phyloP scores from a whole-genome alignment of 352 stramenopile species.

The Phytophthora tentaculata region DNA sequence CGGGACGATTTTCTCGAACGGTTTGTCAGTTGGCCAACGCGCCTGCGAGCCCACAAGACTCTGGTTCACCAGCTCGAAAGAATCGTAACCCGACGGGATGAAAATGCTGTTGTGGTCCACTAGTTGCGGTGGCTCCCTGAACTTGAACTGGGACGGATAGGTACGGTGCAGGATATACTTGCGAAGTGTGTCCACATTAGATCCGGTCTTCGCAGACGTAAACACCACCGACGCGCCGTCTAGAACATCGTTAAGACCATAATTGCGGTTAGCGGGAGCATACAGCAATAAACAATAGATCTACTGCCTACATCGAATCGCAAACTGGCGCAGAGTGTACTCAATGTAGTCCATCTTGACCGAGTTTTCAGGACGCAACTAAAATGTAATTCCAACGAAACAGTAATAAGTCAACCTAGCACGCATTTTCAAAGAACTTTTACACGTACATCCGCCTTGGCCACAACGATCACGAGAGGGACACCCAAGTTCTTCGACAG shows the following conservation, averaged over 20 bases:
- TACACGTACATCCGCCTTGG: slow-evolving; percentile 75
- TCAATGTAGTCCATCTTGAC: slow-evolving; percentile 89
- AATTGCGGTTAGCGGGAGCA: too few relatives aligned
- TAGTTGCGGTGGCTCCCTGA: slow-evolving; percentile 69
- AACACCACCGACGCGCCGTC: slow-evolving; percentile 81
- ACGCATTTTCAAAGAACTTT: neutral
- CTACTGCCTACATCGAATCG: slow-evolving; percentile 67
- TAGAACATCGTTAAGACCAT: too few relatives aligned
- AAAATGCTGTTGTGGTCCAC: slow-evolving; percentile 77
- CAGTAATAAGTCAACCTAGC: neutral
- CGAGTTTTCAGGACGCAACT: slow-evolving; percentile 80
- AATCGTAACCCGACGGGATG: slow-evolving; percentile 82
- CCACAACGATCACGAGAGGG: slow-evolving; percentile 72
- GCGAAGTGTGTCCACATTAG: slow-evolving; percentile 75
- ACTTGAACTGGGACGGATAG: slow-evolving; percentile 75
- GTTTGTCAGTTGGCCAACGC: slow-evolving; percentile 76
- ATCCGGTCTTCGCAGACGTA: slow-evolving; percentile 80
- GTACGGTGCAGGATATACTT: slow-evolving; percentile 82
- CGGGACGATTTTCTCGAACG: slow-evolving; percentile 84
- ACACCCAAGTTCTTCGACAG: slow-evolving; percentile 83
- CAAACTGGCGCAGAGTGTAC: slow-evolving; percentile 79
- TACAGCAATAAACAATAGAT: too few relatives aligned
- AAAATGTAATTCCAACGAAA: slow-evolving; percentile 9
- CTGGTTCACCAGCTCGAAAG: slow-evolving; percentile 73
- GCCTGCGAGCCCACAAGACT: slow-evolving; percentile 79